phyloP scores from a whole-genome alignment of 2,329 filamentous ascomycete genomes.

The Magnaporthales sp. region DNA sequence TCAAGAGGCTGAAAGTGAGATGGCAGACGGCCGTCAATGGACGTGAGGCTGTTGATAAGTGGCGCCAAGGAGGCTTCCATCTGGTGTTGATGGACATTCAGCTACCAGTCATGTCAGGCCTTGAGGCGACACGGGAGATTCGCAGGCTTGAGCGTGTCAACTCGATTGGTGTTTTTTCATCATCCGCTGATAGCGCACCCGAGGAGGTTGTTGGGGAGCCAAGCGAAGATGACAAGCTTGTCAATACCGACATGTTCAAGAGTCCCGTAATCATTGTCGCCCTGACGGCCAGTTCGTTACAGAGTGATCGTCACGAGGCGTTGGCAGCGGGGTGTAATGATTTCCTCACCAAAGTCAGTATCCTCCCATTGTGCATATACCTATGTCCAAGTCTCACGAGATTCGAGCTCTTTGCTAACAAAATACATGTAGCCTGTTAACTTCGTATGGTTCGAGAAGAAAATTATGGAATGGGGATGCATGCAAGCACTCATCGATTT shows the following conservation, averaged over 20 bases:
- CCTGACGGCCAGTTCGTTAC: conserved; percentile 85
- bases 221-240: conserved; percentile 59
- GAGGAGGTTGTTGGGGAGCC: conserved; percentile 36
- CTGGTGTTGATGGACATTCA: conserved; percentile 98
- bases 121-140: conserved; percentile 94
- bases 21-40: conserved; percentile 98
- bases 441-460: conserved; percentile 93
- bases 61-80: conserved; percentile 88
- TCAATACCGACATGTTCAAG: conserved; percentile 70
- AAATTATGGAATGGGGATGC: conserved; percentile 98
- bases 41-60: conserved; percentile 85
- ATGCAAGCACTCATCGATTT: conserved; percentile 99
- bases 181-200: conserved; percentile 43
- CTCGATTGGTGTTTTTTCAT: conserved; percentile 82
- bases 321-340: conserved; percentile 95
- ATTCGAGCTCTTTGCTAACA: conserved; percentile 1
- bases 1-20: conserved; percentile 89
- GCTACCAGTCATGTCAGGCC: conserved; percentile 88
- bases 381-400: background rate
- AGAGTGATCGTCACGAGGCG: conserved; percentile 92
- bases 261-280: conserved; percentile 97
- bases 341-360: conserved; percentile 84
- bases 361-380: background rate
- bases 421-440: conserved; percentile 66
- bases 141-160: conserved; percentile 82